A percentile compares a stretch with the other conserved stretches of the same genome.
Evolutionary conservation across 306 rosid species (phyloP).

Genomic region (Abrus pulchellus): DNA sequence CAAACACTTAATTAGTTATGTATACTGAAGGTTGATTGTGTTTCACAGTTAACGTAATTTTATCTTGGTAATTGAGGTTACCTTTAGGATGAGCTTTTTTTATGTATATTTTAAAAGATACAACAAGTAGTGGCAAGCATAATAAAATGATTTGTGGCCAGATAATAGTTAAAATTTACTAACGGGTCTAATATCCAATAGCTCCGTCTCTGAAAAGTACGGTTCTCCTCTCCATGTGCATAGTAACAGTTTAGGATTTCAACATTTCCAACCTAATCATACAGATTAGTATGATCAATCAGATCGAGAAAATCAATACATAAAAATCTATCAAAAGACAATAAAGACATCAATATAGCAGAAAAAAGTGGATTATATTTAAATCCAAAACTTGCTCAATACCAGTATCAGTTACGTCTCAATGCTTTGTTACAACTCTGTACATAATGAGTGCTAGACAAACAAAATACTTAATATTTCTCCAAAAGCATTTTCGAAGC

Average conservation of each 20-base stretch:
- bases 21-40: background rate
- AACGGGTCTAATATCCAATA: constrained; percentile 98
- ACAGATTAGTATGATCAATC: constrained; percentile 46
- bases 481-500: constrained; percentile 34
- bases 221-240: constrained; percentile 95
- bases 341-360: constrained; percentile 28
- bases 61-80: constrained; percentile 27
- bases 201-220: constrained; percentile 91
- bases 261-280: constrained; percentile 84
- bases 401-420: constrained; percentile 20
- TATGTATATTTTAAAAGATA: constrained; percentile 16
- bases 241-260: constrained; percentile 94
- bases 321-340: constrained; percentile 41
- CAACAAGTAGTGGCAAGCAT: constrained; percentile 14
- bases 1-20: background rate
- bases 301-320: constrained; percentile 39
- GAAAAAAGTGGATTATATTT: constrained; percentile 16
- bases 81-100: constrained; percentile 22
- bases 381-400: constrained; percentile 17
- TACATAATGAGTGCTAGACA: background rate
- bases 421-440: constrained; percentile 20
- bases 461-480: background rate
- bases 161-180: constrained; percentile 57
- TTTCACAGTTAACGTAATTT: constrained; percentile 41
- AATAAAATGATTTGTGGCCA: constrained; percentile 29